These are phyloP conservation scores for Trichoderma sp. DNA, from an alignment of 2,329 filamentous ascomycete genomes.

Conservation along the genomic window DNA sequence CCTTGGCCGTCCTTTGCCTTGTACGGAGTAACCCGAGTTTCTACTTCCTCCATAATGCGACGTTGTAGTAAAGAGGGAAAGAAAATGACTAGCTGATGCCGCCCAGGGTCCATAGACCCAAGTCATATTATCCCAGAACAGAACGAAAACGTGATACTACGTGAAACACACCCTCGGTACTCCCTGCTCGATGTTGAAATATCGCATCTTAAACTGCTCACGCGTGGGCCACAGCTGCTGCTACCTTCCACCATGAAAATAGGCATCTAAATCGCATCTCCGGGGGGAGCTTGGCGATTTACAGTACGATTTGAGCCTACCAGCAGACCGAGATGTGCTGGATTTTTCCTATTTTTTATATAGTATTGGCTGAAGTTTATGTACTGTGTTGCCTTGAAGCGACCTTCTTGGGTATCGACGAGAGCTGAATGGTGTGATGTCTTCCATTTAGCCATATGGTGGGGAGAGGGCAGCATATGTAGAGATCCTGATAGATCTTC, in stretches of 20 bases:
- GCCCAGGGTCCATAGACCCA: background rate
- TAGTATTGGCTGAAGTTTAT: background rate
- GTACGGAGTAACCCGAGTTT: background rate
- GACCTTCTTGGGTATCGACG: background rate
- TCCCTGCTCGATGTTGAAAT: background rate
- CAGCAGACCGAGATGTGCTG: background rate
- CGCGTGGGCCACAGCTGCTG: background rate
- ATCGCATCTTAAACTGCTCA: background rate
- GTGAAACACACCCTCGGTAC: background rate
- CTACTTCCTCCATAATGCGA: background rate
- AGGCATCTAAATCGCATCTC: background rate
- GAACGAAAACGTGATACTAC: background rate
- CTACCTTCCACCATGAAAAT: background rate
- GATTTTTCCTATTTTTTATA: background rate
- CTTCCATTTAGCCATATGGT: background rate
- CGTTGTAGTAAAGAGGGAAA: background rate
- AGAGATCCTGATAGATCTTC: background rate
- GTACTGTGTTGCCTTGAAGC: background rate
- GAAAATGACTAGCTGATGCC: background rate
- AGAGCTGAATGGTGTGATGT: background rate
- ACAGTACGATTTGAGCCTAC: background rate
- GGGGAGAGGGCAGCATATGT: background rate
- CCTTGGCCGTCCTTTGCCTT: background rate
- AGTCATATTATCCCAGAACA: background rate
- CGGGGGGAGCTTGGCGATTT: background rate